Percentiles rank a stretch among this genome's conserved stretches.
Conservation (phyloP, 441 rosid species). For the Erodium texanum region DNA sequence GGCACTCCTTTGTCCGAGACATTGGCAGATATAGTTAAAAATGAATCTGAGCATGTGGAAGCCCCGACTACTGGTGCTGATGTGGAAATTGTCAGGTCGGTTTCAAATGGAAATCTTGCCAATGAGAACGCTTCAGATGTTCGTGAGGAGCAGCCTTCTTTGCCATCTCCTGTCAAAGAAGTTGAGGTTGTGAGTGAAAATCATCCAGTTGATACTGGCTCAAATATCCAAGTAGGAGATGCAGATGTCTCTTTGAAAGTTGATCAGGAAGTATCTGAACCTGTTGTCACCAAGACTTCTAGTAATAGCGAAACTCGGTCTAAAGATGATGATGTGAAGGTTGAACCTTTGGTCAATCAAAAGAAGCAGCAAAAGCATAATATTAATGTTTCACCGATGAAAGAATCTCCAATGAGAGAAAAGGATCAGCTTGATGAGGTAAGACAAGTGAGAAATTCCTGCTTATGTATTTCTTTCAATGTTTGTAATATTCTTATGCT, state of each 20-base stretch:
- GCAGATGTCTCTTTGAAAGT: conserved; percentile 34
- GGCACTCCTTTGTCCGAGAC: conserved; percentile 25
- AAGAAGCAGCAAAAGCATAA: conserved; percentile 37
- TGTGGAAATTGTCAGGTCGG: conserved; percentile 23
- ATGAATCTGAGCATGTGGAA: conserved; percentile 33
- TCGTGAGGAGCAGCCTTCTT: conserved; percentile 28
- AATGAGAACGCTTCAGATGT: conserved; percentile 40
- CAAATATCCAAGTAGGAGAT: conserved; percentile 27
- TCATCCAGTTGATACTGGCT: conserved; percentile 27
- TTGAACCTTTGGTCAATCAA: conserved; percentile 35
- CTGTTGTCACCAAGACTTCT: conserved; percentile 31
- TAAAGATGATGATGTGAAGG: conserved; percentile 34
- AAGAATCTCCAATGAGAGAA: conserved; percentile 33
- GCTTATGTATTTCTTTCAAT: neutral
- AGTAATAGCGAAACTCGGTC: conserved; percentile 26
- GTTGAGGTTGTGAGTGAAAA: conserved; percentile 37
- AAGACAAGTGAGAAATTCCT: conserved; percentile 17
- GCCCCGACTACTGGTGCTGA: conserved; percentile 28
- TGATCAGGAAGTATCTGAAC: conserved; percentile 38
- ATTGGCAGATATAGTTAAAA: conserved; percentile 24
- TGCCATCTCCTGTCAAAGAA: conserved; percentile 39
- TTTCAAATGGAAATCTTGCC: conserved; percentile 33
- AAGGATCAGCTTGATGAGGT: conserved; percentile 98
- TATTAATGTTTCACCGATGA: conserved; percentile 22
- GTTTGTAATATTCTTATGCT: conserved; percentile 16